Evolutionary conservation across 2,329 filamentous ascomycete species (phyloP), one percentile per base, ranked within the genome.

Genomic region (Aspergillus quadrilineatus): DNA sequence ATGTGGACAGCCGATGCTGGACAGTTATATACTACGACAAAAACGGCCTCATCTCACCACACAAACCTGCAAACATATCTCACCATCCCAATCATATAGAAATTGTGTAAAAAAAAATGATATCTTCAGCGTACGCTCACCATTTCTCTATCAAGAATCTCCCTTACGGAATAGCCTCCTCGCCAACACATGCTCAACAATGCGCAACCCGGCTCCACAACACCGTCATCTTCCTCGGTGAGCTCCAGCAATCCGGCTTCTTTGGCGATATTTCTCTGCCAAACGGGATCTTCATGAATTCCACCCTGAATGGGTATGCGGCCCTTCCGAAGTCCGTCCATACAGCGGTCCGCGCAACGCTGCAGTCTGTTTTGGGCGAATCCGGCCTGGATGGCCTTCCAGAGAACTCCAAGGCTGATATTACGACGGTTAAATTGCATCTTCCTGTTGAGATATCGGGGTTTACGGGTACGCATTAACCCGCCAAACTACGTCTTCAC

Each of bases 401-500:
- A 2, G 12, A 55, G 22, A 44, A 49, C 10, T 57, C 62, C 43
- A 59, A 59, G n/a, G 63, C 67, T 8, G 50, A 67, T 7, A 54
- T 84, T 14, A 60, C 69, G 39, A 66, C 74, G 32, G 77, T 80
- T 15, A 69, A 69, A 4, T 68, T 84, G 61, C 80, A 86, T 63
- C 65, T 87, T 0, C 85, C 85, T 0, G 69, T 88, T 37, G 67
- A 73, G 3, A 79, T 85, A 15, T 75, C 76, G 4, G 83, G 82
- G 36, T 87, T 85, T 63, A 81, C 76, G 44, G 85, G 65, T 67
- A 86, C 66, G 85, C 84, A 68, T 82, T 79, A 1, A 82, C 79
- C 55, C 82, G 79, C 0, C 71, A 77, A 7, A 77, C 83, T 44
- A 82, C 85, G 58, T 26, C 2, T 4, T 22, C 22, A 22, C 3